A percentile compares a stretch with the other conserved stretches of the same genome.
These are phyloP conservation scores for Magnolia officinalis DNA, from an alignment of 164 flowering plant genomes.

Conservation along the genomic window DNA sequence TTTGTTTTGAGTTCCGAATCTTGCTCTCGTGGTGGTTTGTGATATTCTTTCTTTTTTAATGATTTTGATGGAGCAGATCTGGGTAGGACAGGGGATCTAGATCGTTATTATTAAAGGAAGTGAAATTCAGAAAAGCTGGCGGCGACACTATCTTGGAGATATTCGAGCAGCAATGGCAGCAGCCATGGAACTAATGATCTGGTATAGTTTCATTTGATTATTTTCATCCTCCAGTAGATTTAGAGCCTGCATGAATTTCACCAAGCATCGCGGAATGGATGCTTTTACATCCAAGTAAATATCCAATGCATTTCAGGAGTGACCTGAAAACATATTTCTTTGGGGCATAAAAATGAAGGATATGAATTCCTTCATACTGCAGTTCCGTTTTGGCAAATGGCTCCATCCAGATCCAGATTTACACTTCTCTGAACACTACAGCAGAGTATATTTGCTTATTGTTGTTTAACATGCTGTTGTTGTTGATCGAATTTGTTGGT, in stretches of 20 bases:
- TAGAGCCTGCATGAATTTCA: not conserved
- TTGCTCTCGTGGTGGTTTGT: not conserved
- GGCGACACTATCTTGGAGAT: conserved; percentile 65
- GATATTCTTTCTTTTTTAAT: not conserved
- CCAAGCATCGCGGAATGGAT: not conserved
- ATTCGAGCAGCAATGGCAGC: conserved; percentile 57
- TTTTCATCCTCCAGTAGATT: not conserved
- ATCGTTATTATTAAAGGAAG: not conserved
- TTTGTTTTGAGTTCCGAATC: not conserved
- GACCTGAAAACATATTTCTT: not conserved
- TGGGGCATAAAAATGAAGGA: too few relatives aligned
- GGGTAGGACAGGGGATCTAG: not conserved
- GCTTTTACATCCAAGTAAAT: not conserved
- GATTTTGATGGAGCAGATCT: not conserved
- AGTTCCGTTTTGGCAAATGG: too few relatives aligned
- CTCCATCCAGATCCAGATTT: too few relatives aligned
- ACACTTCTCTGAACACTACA: too few relatives aligned
- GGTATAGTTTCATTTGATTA: conserved; percentile 29
- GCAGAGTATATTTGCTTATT: too few relatives aligned
- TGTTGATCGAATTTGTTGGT: too few relatives aligned
- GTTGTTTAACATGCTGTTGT: too few relatives aligned
- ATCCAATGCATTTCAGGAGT: not conserved
- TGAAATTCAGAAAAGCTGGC: conserved; percentile 50
- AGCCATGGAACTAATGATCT: conserved; percentile 52
- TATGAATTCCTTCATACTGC: not conserved